Base-by-base conservation (phyloP, 2,329 filamentous ascomycete genomes). In the Neopestalotiopsis sp. region DNA sequence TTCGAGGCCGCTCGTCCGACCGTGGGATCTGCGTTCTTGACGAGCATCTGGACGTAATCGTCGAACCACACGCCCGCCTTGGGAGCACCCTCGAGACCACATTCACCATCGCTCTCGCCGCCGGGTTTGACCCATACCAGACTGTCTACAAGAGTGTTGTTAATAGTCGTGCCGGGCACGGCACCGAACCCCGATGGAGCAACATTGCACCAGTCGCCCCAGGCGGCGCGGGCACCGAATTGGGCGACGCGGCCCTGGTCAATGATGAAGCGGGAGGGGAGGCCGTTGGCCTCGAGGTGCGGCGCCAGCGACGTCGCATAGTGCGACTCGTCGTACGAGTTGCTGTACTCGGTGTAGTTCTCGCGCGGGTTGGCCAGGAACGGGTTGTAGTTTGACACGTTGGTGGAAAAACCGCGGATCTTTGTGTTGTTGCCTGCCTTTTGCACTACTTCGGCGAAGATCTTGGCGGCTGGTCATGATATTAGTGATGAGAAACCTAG, bases 91-190 rank as follows among this genome's bases (percentile, higher is more conserved):
- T 74, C 72, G 42, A 79, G 71, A 0, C 82, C 81, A 70, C 81
- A 83, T 65, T 77, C 66, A 4, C 82, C 82, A 67, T 84, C 82
- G 61, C 77, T 80, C 76, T 85, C 83, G 12, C 82, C 82, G 12
- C 80, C 81, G 0, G 82, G 82, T 78, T 85, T 84, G 64, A 82
- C 77, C 82, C 82, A 85, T 14, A 84, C 82, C 59, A 85, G 78
- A 67, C 78, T 79, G 70, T 84, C 82, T 3, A 84, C 74, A 66
- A 79, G 69, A 1, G 74, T 73, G 72, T 81, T 82, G 64, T 78
- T 76, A 14, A 77, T 76, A 1, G 74, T 72, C 7, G 80, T 81
- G 20, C 78, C 78, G 0, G 82, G 81, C 13, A 70, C 69, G 9
- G 74, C 75, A 10, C 82, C 82, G 58, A 82, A 83, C 1, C 82